phyloP scores from a whole-genome alignment of 768 basidiomycete species.

The Auriscalpium orientale region DNA sequence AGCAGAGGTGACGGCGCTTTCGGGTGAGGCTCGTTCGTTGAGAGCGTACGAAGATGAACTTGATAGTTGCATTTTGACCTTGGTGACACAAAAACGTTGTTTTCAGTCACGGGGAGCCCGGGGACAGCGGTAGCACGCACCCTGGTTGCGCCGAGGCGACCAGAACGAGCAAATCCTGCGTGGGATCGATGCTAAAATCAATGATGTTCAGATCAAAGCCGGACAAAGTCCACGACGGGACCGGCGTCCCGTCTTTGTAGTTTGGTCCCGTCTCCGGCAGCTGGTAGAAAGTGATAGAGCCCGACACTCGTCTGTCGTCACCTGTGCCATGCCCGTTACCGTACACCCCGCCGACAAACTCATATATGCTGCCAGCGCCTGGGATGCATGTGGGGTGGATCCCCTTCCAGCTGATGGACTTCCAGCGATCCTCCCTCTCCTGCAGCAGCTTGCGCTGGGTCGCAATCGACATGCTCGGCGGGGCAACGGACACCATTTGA shows the following conservation, averaged over 20 bases:
- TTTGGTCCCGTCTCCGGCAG: conserved; percentile 25
- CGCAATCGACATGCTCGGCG: conserved; percentile 26
- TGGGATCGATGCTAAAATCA: conserved; percentile 53
- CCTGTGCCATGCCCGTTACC: conserved; percentile 39
- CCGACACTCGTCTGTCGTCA: conserved; percentile 21
- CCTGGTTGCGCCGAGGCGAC: conserved; percentile 28
- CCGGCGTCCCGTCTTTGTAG: conserved; percentile 9
- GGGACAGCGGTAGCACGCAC: neutral
- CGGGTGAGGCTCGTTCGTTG: conserved; percentile 44
- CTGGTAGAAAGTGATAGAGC: conserved; percentile 40
- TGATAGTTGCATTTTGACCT: conserved; percentile 40
- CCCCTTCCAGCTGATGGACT: conserved; percentile 32
- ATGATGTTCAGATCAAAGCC: conserved; percentile 37
- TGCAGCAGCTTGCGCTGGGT: conserved; percentile 35
- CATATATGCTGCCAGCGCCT: conserved; percentile 41
- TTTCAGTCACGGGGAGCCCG: too few species aligned
- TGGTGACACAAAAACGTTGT: neutral
- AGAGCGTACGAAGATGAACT: conserved; percentile 42
- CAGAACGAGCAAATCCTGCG: conserved; percentile 46
- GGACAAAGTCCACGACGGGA: conserved; percentile 35
- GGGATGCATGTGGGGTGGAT: conserved; percentile 32
- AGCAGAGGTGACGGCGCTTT: conserved; percentile 33
- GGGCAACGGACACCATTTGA: conserved; percentile 33
- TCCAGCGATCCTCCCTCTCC: conserved; percentile 43
- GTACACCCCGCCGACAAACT: conserved; percentile 44